Evolutionary conservation across 331 rosid species (phyloP), one percentile per base, ranked within the genome.

Genomic region (Spiraea crenata): DNA sequence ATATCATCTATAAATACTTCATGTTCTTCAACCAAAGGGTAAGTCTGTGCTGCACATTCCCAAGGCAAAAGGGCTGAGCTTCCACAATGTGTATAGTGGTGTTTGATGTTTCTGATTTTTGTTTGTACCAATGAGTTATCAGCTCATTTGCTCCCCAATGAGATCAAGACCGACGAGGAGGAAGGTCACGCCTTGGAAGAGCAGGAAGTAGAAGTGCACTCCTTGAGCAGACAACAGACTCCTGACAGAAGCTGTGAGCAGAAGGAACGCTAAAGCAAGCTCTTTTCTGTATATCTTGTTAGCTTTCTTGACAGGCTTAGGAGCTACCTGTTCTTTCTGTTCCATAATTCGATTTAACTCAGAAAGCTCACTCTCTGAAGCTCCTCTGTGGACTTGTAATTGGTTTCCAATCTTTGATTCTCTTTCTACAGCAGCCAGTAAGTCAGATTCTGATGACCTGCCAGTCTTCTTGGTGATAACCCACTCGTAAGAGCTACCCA

Each of bases 401-500:
- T 79, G 90, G 70, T 81, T 87, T 79, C 75, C 80, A 46, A 83
- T 73, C 76, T 85, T 87, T 13, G 84, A 58, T 75, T 81, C 95
- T 64, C 79, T 79, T 84, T 90, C 92, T 3, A 84, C 98, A 48
- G 89, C 93, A 58, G 90, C 82, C 5, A 90, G 77, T 72, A 93
- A 77, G 78, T 93, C 97, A 0, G 95, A 83, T 55, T 93, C 96
- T 0, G 92, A 88, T 65, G 97, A 90, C 71, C 96, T 83, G 49
- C 98, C 97, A 4, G 97, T 88, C 71, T 93, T 93, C 88, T 90
- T 93, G 51, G 97, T 93, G 65, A 93, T 96, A 72, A 83, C 60
- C 97, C 98, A 93, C 85, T 93, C 97, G 41, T 90, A 93, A n/a
- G 97, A 93, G 85, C 98, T 93, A 9, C 96, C 96, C 77, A 90